These are phyloP conservation scores for Debaryomyces subglobosus DNA, from an alignment of 1,139 yeast species.

Conservation along the genomic window DNA sequence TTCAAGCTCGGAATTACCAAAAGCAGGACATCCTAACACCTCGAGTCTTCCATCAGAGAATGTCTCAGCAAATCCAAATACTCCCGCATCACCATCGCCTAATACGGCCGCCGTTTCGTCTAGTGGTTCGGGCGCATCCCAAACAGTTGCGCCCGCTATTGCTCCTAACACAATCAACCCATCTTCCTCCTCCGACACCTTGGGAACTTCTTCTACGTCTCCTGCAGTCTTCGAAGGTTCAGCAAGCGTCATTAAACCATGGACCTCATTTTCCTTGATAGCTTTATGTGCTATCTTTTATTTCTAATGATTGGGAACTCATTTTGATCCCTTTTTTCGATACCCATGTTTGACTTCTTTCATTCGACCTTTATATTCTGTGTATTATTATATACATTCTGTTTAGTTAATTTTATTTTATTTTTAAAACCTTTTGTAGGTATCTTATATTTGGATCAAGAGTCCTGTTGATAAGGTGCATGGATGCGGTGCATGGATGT, in stretches of 20 bases:
- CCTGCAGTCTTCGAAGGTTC: constrained; percentile 2
- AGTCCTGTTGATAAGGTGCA: not conserved
- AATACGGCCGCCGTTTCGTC: not conserved
- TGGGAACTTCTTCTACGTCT: not conserved
- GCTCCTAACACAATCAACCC: constrained; percentile 17
- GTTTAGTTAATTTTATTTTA: not conserved
- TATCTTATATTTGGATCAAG: no score
- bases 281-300: not conserved
- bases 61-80: not conserved
- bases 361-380: not conserved
- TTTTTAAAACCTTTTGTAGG: no score
- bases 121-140: not conserved
- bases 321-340: not conserved
- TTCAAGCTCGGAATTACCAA: not conserved
- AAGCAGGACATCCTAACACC: not conserved
- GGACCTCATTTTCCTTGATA: not conserved
- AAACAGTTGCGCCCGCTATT: constrained; percentile 13
- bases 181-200: constrained; percentile 16
- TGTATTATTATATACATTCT: not conserved
- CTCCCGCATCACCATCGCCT: not conserved
- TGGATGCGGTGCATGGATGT: not conserved
- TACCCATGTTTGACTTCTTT: not conserved
- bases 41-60: not conserved
- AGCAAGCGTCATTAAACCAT: not conserved
- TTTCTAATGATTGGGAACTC: not conserved